Percentiles rank a stretch among this genome's conserved stretches.
Conservation (phyloP, 495 filamentous ascomycete species). For the Aspergillus asperescens region DNA sequence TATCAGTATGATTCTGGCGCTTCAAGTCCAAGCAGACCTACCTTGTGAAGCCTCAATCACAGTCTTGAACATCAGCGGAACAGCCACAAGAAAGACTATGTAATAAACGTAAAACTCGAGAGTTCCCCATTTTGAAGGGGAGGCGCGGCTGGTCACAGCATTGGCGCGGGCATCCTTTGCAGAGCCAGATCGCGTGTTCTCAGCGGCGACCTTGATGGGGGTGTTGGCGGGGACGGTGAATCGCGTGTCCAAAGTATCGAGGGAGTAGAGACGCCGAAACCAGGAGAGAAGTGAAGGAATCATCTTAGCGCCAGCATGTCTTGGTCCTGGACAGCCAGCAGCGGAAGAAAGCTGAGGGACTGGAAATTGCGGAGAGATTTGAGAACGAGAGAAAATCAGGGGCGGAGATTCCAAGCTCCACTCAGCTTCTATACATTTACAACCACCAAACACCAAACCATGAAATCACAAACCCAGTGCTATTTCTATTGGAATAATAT, state of each 20-base stretch:
- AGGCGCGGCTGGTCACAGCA: constrained; percentile 39
- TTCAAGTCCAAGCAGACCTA: constrained; percentile 30
- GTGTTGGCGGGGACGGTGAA: constrained; percentile 68
- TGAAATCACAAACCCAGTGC: no score
- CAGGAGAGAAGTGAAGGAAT: constrained; percentile 19
- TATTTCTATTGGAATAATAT: no score
- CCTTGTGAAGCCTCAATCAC: constrained; percentile 82
- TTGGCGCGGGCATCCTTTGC: constrained; percentile 44
- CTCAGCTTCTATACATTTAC: neutral
- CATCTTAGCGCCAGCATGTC: constrained; percentile 40
- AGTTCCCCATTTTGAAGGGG: constrained; percentile 72
- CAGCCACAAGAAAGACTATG: constrained; percentile 55
- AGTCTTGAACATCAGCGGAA: constrained; percentile 89
- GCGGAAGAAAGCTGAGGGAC: neutral
- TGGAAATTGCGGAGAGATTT: constrained; percentile 9
- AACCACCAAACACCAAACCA: no score
- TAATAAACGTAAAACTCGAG: constrained; percentile 84
- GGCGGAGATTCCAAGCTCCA: constrained; percentile 6
- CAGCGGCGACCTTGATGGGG: constrained; percentile 53
- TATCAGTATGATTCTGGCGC: constrained; percentile 14
- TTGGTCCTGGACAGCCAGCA: constrained; percentile 3
- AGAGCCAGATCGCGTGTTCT: constrained; percentile 38
- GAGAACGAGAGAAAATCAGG: constrained; percentile 12
- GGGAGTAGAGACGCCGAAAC: constrained; percentile 34
- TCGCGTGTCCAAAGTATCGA: constrained; percentile 90